Percentiles rank a stretch among this genome's conserved stretches.
Evolutionary conservation across 2,329 filamentous ascomycete genomes (phyloP).

Genomic region (Colletotrichum sp.): DNA sequence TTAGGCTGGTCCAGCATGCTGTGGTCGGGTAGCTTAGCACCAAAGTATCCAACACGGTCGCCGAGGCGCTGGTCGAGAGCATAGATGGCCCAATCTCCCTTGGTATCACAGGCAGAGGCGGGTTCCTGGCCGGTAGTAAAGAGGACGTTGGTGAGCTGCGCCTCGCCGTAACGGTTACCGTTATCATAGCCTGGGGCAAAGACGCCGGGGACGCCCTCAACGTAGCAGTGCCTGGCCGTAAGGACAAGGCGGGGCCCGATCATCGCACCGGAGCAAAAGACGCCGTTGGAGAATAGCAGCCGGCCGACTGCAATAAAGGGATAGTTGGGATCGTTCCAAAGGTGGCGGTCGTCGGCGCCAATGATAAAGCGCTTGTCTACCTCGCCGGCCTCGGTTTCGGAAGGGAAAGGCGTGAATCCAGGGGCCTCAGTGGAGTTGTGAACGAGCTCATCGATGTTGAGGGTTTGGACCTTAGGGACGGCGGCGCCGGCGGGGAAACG

Average conservation of each 20-base stretch:
- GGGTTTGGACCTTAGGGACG: background rate
- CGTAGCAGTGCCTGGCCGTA: constrained; percentile 29
- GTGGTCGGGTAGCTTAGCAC: constrained; percentile 19
- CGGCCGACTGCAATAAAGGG: constrained; percentile 23
- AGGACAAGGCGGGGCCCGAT: constrained; percentile 31
- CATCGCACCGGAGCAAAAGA: constrained; percentile 28
- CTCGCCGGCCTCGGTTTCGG: background rate
- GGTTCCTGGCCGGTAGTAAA: background rate
- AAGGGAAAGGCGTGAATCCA: background rate
- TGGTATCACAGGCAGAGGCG: constrained; percentile 18
- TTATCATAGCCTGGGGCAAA: constrained; percentile 28
- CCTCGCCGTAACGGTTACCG: constrained; percentile 13
- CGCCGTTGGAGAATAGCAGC: constrained; percentile 22
- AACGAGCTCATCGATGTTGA: background rate
- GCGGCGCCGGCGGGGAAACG: background rate
- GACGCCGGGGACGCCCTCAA: constrained; percentile 17
- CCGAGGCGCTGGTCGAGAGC: constrained; percentile 28
- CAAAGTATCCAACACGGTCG: constrained; percentile 26
- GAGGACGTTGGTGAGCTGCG: background rate
- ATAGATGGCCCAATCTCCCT: constrained; percentile 29
- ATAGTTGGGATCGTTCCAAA: constrained; percentile 22
- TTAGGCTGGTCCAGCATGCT: constrained; percentile 6
- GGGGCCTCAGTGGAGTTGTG: background rate
- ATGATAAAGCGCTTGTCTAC: constrained; percentile 24
- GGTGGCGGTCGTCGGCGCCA: constrained; percentile 26